Conservation (phyloP, 2,329 filamentous ascomycete genomes). For the Botryotinia globosa region DNA sequence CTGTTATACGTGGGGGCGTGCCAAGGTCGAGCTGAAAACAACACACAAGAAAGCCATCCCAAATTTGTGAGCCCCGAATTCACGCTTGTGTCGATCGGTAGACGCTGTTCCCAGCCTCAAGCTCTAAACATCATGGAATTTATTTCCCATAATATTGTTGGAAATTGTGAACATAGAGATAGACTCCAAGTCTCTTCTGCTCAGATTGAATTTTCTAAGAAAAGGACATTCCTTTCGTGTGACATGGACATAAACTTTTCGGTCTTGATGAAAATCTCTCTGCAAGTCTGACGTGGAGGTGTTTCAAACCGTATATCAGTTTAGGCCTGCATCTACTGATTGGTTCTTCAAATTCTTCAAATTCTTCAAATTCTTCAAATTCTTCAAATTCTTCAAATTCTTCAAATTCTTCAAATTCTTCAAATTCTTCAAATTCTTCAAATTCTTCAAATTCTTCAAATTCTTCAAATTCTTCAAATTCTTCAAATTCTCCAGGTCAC, state of each 20-base stretch:
- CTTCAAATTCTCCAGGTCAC: neutral
- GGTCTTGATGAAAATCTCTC: neutral
- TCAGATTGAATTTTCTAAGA: neutral
- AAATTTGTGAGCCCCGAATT: neutral
- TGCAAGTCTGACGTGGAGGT: neutral
- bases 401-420: neutral
- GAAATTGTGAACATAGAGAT: neutral
- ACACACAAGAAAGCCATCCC: neutral
- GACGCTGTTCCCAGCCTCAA: neutral
- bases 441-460: neutral
- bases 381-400: neutral
- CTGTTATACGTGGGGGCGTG: neutral
- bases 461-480: neutral
- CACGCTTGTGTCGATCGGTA: neutral
- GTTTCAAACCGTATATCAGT: neutral
- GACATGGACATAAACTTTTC: neutral
- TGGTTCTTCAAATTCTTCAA: neutral
- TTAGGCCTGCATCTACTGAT: neutral
- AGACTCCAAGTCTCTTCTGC: neutral
- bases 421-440: neutral
- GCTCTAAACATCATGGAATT: too few relatives aligned
- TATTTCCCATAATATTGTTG: too few relatives aligned
- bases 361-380: neutral
- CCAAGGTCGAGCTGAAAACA: conserved; percentile 18
- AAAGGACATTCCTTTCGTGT: neutral